Base-by-base conservation (phyloP, 1,284 basidiomycete species). In the Lignosus rhinocerotis region DNA sequence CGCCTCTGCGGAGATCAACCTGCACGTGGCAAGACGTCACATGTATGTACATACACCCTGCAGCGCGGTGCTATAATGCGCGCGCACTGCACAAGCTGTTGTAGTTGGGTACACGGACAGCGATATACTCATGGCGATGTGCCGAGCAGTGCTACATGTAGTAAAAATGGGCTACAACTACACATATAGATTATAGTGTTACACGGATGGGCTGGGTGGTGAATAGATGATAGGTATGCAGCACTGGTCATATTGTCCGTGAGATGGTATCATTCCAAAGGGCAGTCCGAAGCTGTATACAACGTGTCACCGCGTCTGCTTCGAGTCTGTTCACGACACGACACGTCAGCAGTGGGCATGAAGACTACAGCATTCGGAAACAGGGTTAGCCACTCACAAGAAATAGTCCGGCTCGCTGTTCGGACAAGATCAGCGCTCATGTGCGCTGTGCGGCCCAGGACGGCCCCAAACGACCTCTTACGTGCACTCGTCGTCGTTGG, bases 1-100 rank as follows among this genome's bases (percentile, higher is more conserved):
- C 53, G 48, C 34, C 55, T 56, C 34, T 52, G 53, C 41, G 45
- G 36, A 58, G 55, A 63, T 63, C 62, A 64, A 61, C 62, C 51
- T 51, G 49, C 62, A 64, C 62, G 62, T 64, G 62, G 51, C 19
- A 19, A 51, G 52, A 64, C 59, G 62, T 64, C 62, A 64, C 62
- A n/a, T n/a, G n/a, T n/a, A n/a, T n/a, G n/a, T n/a, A n/a, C n/a
- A n/a, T n/a, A n/a, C n/a, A n/a, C n/a, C n/a, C n/a, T n/a, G n/a
- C n/a, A n/a, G n/a, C n/a, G n/a, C n/a, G n/a, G n/a, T n/a, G n/a
- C n/a, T n/a, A n/a, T n/a, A n/a, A n/a, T n/a, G n/a, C n/a, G n/a
- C n/a, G n/a, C n/a, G n/a, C 36, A 25, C 16, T 38, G 36, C 36
- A 16, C 36, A 2, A 38, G 36, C 16, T 38, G 2, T 6, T 38